Percentiles rank a stretch among this genome's conserved stretches.
Conservation (phyloP, 371 early-diverging fungal species). For the Syncephalis plumigaleata region DNA sequence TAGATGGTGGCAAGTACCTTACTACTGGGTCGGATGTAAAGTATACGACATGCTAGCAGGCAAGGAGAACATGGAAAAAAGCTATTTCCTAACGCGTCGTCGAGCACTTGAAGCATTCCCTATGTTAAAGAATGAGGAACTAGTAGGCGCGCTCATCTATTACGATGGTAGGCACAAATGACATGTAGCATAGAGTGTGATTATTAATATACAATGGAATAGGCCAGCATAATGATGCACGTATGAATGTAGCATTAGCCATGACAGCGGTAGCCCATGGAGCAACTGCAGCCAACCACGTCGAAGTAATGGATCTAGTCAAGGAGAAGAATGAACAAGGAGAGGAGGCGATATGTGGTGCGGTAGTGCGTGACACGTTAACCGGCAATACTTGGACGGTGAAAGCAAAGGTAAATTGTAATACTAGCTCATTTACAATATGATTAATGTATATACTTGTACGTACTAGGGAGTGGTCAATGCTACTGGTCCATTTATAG, state of each 20-base stretch:
- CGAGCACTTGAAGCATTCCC: constrained; percentile 91
- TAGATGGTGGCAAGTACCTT: constrained; percentile 91
- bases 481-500: constrained; percentile 63
- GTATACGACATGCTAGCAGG: constrained; percentile 93
- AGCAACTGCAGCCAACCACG: constrained; percentile 91
- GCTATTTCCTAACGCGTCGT: constrained; percentile 70
- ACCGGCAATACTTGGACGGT: constrained; percentile 83
- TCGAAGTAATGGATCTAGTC: constrained; percentile 68
- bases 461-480: constrained; percentile 91
- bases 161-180: constrained; percentile 62
- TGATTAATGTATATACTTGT: too few relatives aligned
- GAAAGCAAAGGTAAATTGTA: constrained; percentile 42
- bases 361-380: constrained; percentile 65
- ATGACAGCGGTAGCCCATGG: constrained; percentile 90
- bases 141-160: constrained; percentile 94
- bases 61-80: constrained; percentile 64
- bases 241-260: constrained; percentile 94
- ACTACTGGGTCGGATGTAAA: constrained; percentile 94
- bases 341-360: constrained; percentile 48
- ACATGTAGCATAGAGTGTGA: background rate
- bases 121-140: constrained; percentile 75
- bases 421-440: background rate
- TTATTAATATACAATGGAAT: constrained; percentile 1
- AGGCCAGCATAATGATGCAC: constrained; percentile 94
- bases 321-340: constrained; percentile 43